Conservation (phyloP, 2,329 filamentous ascomycete genomes). For the Achaetomium macrosporum region DNA sequence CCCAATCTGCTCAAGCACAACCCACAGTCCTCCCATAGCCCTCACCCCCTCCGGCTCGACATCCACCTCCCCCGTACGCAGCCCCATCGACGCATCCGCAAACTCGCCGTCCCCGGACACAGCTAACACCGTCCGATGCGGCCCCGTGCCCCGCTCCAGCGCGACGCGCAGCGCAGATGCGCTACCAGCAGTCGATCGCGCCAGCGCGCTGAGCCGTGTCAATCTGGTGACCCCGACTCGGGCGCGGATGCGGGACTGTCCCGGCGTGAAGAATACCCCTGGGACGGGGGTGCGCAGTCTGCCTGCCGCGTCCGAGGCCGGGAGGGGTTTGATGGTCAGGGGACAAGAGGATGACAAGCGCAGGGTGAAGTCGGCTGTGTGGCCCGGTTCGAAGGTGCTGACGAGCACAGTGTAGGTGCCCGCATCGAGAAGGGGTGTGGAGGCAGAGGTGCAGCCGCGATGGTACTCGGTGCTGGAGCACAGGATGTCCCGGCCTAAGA, state of each 20-base stretch:
- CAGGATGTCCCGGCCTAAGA: constrained; percentile 72
- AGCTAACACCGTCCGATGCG: constrained; percentile 59
- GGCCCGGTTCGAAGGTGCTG: constrained; percentile 81
- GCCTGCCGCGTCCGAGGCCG: constrained; percentile 65
- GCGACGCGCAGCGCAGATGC: constrained; percentile 56
- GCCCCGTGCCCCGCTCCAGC: constrained; percentile 66
- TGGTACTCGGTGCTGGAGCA: constrained; percentile 85
- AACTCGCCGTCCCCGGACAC: constrained; percentile 69
- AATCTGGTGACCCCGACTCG: constrained; percentile 41
- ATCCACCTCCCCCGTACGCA: constrained; percentile 70
- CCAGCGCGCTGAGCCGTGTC: constrained; percentile 46
- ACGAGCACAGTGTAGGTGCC: constrained; percentile 84
- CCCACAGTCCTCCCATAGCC: constrained; percentile 57
- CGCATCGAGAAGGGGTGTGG: constrained; percentile 48
- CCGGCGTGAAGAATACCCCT: constrained; percentile 22
- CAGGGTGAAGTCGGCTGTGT: constrained; percentile 68
- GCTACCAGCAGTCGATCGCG: background rate
- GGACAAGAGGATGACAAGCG: constrained; percentile 61
- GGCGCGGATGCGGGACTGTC: constrained; percentile 33
- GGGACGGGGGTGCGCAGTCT: constrained; percentile 55
- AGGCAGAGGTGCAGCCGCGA: constrained; percentile 67
- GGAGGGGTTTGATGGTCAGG: constrained; percentile 54
- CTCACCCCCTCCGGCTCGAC: constrained; percentile 57
- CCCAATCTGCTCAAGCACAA: constrained; percentile 73
- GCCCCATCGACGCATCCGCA: constrained; percentile 57